Percentiles rank a stretch among this genome's conserved stretches.
These are phyloP conservation scores for Aspergillus novofumigatus DNA, from an alignment of 2,329 filamentous ascomycete species.

Conservation along the genomic window DNA sequence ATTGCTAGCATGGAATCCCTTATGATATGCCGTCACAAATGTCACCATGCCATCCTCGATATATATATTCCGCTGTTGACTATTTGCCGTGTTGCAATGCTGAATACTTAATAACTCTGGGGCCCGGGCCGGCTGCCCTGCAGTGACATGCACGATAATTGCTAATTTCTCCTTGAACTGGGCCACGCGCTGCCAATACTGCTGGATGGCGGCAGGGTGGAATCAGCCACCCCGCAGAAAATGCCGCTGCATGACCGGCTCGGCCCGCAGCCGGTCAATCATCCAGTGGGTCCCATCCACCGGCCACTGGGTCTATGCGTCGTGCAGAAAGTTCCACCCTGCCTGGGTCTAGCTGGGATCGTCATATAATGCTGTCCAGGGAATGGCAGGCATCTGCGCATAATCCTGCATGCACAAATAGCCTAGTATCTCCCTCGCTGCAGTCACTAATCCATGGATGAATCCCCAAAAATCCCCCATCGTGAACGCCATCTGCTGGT, in stretches of 20 bases:
- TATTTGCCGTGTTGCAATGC: not conserved
- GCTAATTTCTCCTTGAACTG: constrained; percentile 2
- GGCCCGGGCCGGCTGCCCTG: not conserved
- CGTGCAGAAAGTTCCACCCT: constrained; percentile 3
- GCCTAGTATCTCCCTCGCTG: not conserved
- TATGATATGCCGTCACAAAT: not conserved
- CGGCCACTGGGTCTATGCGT: not conserved
- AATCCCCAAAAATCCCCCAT: constrained; percentile 2
- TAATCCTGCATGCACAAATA: not conserved
- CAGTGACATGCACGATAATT: not conserved
- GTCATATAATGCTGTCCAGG: not conserved
- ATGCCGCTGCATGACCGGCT: not conserved
- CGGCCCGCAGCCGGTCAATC: not conserved
- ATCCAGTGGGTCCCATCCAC: not conserved
- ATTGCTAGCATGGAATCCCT: no score
- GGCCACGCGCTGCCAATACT: not conserved
- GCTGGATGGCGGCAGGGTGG: not conserved
- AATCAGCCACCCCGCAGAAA: not conserved
- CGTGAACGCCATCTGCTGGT: constrained; percentile 2
- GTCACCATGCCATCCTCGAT: not conserved
- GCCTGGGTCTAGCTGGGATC: not conserved
- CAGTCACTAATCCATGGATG: not conserved
- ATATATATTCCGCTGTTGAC: constrained; percentile 1
- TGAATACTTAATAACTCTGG: not conserved
- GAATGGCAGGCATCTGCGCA: not conserved